Percentiles rank a stretch among this genome's conserved stretches.
Conservation (phyloP, 306 rosid genomes). For the Lupinus albus region DNA sequence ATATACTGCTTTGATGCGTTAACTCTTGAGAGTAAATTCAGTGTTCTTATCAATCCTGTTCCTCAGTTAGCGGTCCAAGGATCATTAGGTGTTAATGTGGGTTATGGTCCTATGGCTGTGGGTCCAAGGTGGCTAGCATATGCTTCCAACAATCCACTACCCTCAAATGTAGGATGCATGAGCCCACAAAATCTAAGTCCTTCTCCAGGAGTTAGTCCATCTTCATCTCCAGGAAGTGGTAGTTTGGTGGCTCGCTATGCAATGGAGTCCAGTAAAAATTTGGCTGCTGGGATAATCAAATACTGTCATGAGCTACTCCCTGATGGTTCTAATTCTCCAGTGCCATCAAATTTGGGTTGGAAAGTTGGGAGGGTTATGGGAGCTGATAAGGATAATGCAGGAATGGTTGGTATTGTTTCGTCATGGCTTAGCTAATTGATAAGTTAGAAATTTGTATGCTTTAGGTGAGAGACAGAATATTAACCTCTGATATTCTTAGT, state of each 20-base stretch:
- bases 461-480: constrained; percentile 27
- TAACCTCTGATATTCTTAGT: constrained; percentile 44
- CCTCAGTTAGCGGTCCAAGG: constrained; percentile 80
- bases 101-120: constrained; percentile 93
- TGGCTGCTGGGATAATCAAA: constrained; percentile 76
- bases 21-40: constrained; percentile 78
- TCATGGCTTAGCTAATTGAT: constrained; percentile 19
- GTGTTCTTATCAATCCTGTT: constrained; percentile 84
- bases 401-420: constrained; percentile 71
- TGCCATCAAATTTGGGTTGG: constrained; percentile 67
- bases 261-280: constrained; percentile 81
- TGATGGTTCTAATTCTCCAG: constrained; percentile 75
- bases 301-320: constrained; percentile 81
- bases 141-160: constrained; percentile 69
- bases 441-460: constrained; percentile 3
- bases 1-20: constrained; percentile 83
- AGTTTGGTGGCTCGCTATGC: constrained; percentile 79
- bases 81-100: constrained; percentile 68
- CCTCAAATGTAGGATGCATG: constrained; percentile 63
- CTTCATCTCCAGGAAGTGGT: constrained; percentile 75
- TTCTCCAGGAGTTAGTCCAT: constrained; percentile 75
- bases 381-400: constrained; percentile 68
- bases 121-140: constrained; percentile 98
- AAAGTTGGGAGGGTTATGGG: constrained; percentile 71
- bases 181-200: constrained; percentile 72